A percentile compares a stretch with the other conserved stretches of the same genome.
Conservation (phyloP, 78 protist genomes). For the Anaeramoeba flamelloides region DNA sequence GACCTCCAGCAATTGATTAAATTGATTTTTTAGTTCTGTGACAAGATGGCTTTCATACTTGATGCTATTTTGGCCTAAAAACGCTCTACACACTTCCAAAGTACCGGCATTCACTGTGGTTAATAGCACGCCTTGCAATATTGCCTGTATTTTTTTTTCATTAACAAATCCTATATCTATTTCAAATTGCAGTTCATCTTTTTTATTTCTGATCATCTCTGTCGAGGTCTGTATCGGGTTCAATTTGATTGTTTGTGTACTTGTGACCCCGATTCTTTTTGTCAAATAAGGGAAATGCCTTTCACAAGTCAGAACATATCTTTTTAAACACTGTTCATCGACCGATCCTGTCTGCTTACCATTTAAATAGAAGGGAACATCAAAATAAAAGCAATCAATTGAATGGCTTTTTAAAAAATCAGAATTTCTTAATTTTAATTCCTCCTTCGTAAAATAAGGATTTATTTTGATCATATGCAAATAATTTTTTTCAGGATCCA, state of each 20-base stretch:
- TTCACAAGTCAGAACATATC: background rate
- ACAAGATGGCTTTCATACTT: too few relatives aligned
- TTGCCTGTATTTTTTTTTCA: background rate
- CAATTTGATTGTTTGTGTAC: background rate
- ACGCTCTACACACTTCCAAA: background rate
- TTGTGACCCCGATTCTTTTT: background rate
- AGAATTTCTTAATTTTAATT: background rate
- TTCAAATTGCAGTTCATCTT: too few relatives aligned
- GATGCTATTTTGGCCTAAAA: too few relatives aligned
- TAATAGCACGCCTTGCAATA: background rate
- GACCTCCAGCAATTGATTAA: too few relatives aligned
- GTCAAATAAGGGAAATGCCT: background rate
- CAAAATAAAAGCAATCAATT: background rate
- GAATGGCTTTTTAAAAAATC: background rate
- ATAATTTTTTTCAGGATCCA: background rate
- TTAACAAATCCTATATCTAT: too few relatives aligned
- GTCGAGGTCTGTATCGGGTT: background rate
- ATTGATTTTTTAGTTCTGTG: too few relatives aligned
- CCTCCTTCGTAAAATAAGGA: background rate
- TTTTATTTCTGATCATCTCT: background rate
- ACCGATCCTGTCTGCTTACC: background rate
- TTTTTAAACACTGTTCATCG: background rate
- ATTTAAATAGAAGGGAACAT: background rate
- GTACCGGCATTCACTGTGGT: background rate
- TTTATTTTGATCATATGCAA: background rate